A percentile compares a stretch with the other conserved stretches of the same genome.
Evolutionary conservation across 345 rosid species (phyloP).

Genomic region (Arabidopsis arenosa): DNA sequence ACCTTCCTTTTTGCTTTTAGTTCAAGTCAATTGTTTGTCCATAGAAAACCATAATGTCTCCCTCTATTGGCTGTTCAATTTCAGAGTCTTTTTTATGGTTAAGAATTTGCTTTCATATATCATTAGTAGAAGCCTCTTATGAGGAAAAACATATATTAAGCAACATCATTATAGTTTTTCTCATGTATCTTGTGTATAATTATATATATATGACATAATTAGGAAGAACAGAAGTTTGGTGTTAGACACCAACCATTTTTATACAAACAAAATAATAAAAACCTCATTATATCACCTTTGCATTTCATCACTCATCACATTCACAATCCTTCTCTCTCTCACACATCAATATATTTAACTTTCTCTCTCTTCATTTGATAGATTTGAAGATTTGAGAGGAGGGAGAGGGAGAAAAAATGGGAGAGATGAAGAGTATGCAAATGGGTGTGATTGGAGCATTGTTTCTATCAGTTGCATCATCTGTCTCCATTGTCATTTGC

Average conservation of each 20-base stretch:
- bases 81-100: slow-evolving; percentile 25
- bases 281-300: slow-evolving; percentile 40
- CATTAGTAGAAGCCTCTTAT: slow-evolving; percentile 27
- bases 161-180: slow-evolving; percentile 31
- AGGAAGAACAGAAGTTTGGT: slow-evolving; percentile 41
- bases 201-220: slow-evolving; percentile 21
- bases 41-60: slow-evolving; percentile 18
- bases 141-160: slow-evolving; percentile 30
- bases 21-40: slow-evolving; percentile 39
- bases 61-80: slow-evolving; percentile 11
- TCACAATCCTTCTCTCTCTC: slow-evolving; percentile 27
- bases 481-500: slow-evolving; percentile 99
- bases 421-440: slow-evolving; percentile 85
- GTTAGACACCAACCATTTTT: slow-evolving; percentile 40
- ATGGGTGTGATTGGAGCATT: slow-evolving; percentile 91
- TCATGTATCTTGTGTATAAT: slow-evolving; percentile 27
- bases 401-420: slow-evolving; percentile 55
- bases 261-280: slow-evolving; percentile 35
- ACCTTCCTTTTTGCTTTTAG: slow-evolving; percentile 48
- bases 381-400: slow-evolving; percentile 24
- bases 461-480: slow-evolving; percentile 94
- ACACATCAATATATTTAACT: slow-evolving; percentile 16
- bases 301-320: slow-evolving; percentile 38
- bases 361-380: slow-evolving; percentile 27
- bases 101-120: slow-evolving; percentile 37